phyloP scores from a whole-genome alignment of 225 moss, liverwort and hornwort species.

The Physcomitrium patens region DNA sequence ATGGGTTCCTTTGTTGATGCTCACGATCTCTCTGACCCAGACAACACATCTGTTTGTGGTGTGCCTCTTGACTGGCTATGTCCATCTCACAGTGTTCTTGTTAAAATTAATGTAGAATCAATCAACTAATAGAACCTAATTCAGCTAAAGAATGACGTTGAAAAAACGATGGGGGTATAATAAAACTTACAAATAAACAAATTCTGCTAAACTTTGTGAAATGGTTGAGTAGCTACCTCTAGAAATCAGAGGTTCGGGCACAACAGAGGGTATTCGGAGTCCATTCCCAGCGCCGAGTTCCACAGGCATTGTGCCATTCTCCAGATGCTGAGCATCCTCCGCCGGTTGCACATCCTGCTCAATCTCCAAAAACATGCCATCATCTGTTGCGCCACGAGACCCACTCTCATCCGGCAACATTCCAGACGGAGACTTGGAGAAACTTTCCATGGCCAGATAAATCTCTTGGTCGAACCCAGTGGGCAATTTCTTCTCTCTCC shows the following conservation, averaged over 20 bases:
- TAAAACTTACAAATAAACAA: neutral
- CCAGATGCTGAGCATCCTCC: conserved; percentile 47
- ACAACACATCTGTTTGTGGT: neutral
- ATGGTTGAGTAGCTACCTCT: conserved; percentile 32
- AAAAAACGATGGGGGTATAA: neutral
- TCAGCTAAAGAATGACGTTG: neutral
- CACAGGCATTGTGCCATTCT: conserved; percentile 33
- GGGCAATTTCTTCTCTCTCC: conserved; percentile 59
- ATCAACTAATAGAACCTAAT: neutral
- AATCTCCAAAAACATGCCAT: conserved; percentile 55
- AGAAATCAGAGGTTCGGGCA: conserved; percentile 34
- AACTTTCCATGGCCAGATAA: conserved; percentile 53
- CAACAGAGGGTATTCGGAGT: conserved; percentile 35
- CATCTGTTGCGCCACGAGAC: conserved; percentile 40
- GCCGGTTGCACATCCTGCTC: conserved; percentile 58
- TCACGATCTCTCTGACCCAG: neutral
- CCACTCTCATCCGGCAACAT: conserved; percentile 33
- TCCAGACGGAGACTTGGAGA: conserved; percentile 35
- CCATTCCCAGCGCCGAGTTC: conserved; percentile 41
- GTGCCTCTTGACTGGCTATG: neutral
- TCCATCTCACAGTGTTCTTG: no score
- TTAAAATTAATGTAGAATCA: neutral
- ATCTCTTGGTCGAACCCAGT: conserved; percentile 62
- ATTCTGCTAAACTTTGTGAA: neutral
- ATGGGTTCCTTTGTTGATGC: neutral